Evolutionary conservation across 2,329 filamentous ascomycete genomes (phyloP).

Genomic region (Cladosporium austrohemisphaericum): DNA sequence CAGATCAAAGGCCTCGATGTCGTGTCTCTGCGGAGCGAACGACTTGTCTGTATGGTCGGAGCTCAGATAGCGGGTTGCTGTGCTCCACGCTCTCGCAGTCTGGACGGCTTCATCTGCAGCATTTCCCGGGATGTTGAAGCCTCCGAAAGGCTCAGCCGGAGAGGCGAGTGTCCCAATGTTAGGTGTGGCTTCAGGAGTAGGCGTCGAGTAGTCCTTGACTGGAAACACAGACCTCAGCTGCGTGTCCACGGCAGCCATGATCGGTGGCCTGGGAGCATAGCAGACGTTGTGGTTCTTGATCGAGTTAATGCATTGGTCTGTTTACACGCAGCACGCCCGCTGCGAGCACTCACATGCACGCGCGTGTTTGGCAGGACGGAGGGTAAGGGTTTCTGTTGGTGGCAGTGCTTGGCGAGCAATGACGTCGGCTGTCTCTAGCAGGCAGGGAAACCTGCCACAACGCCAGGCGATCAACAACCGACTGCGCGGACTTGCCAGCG

Average conservation of each 20-base stretch:
- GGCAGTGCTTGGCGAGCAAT: not conserved
- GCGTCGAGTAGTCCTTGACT: conserved; percentile 39
- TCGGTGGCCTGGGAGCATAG: not conserved
- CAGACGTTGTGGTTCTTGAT: too few relatives aligned
- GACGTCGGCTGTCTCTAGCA: not conserved
- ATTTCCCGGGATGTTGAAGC: conserved; percentile 36
- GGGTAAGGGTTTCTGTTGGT: too few relatives aligned
- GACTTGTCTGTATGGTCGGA: conserved; percentile 5
- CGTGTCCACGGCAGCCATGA: not conserved
- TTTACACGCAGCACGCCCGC: not conserved
- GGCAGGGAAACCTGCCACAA: too few relatives aligned
- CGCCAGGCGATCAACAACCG: conserved; percentile 8
- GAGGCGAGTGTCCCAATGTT: conserved; percentile 37
- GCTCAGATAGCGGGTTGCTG: conserved; percentile 41
- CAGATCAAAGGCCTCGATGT: conserved; percentile 20
- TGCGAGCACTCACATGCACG: too few relatives aligned
- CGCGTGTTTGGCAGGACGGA: too few relatives aligned
- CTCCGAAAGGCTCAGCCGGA: conserved; percentile 40
- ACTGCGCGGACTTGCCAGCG: not conserved
- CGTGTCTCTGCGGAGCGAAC: conserved; percentile 2
- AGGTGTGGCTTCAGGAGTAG: conserved; percentile 44
- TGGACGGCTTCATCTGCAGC: conserved; percentile 33
- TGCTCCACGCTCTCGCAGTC: conserved; percentile 44
- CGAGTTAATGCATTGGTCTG: not conserved
- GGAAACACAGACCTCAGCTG: conserved; percentile 41